Evolutionary conservation across 768 basidiomycete genomes (phyloP).

Genomic region (Amanita fuliginea): DNA sequence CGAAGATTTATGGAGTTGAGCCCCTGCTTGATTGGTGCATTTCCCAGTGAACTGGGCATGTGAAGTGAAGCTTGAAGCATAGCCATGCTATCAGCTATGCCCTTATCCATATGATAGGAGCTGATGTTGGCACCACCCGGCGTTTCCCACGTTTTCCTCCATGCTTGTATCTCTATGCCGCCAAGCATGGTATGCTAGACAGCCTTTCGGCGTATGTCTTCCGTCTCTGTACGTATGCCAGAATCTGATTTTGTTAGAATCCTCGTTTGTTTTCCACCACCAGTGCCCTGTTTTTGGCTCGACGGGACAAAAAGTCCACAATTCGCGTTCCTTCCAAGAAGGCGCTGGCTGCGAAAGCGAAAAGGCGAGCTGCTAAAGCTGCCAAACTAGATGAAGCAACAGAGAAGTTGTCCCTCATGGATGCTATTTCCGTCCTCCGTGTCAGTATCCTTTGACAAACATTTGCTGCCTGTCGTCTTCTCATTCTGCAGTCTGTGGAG

Average conservation of each 20-base stretch:
- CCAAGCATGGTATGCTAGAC: constrained; percentile 15
- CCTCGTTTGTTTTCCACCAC: constrained; percentile 44
- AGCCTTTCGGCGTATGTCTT: constrained; percentile 8
- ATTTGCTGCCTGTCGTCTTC: background rate
- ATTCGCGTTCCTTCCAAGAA: constrained; percentile 59
- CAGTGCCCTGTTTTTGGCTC: constrained; percentile 28
- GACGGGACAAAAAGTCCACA: constrained; percentile 37
- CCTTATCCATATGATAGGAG: no score
- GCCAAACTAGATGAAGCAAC: constrained; percentile 45
- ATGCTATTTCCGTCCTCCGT: constrained; percentile 62
- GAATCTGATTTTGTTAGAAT: background rate
- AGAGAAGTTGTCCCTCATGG: constrained; percentile 54
- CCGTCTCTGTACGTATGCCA: background rate
- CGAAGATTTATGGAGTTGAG: background rate
- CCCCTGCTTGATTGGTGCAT: background rate
- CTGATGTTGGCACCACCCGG: no score
- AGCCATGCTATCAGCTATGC: no score
- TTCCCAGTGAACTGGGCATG: no score
- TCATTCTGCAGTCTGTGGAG: constrained; percentile 58
- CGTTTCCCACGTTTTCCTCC: constrained; percentile 10
- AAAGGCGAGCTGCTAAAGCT: constrained; percentile 43
- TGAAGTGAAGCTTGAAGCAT: no score
- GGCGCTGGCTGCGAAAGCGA: constrained; percentile 53
- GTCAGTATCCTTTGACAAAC: constrained; percentile 29
- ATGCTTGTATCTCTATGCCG: constrained; percentile 16